phyloP scores from a whole-genome alignment of 2,329 filamentous ascomycete genomes.

The Dactylellina parvicollis region DNA sequence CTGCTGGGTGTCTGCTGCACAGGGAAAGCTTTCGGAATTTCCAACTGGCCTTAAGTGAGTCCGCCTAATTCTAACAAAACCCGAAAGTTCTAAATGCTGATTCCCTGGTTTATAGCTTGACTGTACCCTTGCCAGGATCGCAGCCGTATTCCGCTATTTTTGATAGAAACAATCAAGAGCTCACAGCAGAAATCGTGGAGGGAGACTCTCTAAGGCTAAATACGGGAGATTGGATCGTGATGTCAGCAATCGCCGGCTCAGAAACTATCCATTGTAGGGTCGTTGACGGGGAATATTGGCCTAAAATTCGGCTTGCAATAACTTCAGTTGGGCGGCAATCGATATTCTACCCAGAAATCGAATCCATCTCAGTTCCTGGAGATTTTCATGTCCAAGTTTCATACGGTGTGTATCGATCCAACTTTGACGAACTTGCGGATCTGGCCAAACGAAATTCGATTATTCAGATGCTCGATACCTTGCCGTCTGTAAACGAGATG shows the following conservation, averaged over 20 bases:
- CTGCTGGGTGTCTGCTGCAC: slow-evolving; percentile 72
- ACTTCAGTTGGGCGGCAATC: slow-evolving; percentile 3
- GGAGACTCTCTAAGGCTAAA: slow-evolving; percentile 60
- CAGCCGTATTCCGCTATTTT: slow-evolving; percentile 11
- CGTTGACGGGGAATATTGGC: slow-evolving; percentile 63
- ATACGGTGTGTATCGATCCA: slow-evolving; percentile 65
- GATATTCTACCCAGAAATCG: slow-evolving; percentile 6
- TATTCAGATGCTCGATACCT: slow-evolving; percentile 67
- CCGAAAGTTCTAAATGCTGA: not conserved
- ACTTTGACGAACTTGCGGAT: slow-evolving; percentile 68
- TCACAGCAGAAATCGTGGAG: slow-evolving; percentile 7
- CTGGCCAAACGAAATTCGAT: slow-evolving; percentile 65
- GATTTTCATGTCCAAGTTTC: slow-evolving; percentile 38
- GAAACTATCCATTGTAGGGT: slow-evolving; percentile 66
- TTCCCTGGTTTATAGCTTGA: slow-evolving; percentile 27
- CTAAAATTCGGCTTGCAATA: slow-evolving; percentile 61
- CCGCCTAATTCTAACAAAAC: not conserved
- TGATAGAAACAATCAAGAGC: slow-evolving; percentile 24
- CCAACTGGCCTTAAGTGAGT: slow-evolving; percentile 69
- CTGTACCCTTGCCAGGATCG: slow-evolving; percentile 26
- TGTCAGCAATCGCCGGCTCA: slow-evolving; percentile 12
- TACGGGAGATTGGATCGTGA: slow-evolving; percentile 67
- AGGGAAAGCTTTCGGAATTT: slow-evolving; percentile 65
- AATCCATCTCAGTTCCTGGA: not conserved
- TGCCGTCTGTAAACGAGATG: slow-evolving; percentile 73